Base-by-base conservation (phyloP, 441 rosid species). In the Gossypium gossypioides region DNA sequence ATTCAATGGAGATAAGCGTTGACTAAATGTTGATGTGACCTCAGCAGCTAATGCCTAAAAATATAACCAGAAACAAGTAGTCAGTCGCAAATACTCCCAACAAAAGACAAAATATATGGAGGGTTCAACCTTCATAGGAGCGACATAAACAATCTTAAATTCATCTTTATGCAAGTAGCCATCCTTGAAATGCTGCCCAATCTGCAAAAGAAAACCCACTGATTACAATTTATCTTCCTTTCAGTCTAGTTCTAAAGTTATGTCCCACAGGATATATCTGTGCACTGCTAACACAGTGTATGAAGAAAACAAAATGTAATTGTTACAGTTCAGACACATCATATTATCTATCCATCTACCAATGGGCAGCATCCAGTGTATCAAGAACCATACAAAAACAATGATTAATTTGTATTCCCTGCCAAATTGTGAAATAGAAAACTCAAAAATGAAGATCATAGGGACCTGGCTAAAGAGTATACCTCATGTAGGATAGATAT, bases 71-170 rank as follows among this genome's bases (percentile, higher is more conserved):
- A 72, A 76, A 72, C 56, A 64, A 80, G 74, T 74, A 80, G 71
- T 50, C 58, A 15, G 56, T 48, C 65, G 58, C 62, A 58, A n/a
- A 54, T 12, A 9, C 25, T 12, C 58, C 69, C 13, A 70, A 29
- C 46, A 62, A 71, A 65, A 8, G 24, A 21, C 69, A 42, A 40
- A 54, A 13, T 27, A 25, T 4, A 61, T 34, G 12, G 44, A 12
- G n/a, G 66, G 58, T 51, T 65, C 37, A 85, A 91, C 98, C 98
- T 94, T 94, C 98, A 94, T 94, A 18, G 98, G 98, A 83, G 98
- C 97, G 72, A 94, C 97, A 84, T 91, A 94, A 83, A 94, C 96
- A 73, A 94, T 94, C 91, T 94, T 94, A 81, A 94, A 94, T 81
- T 94, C 91, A 68, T 90, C 85, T 82, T 91, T 94, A 77, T 94